Percentiles rank a stretch among this genome's conserved stretches.
These are phyloP conservation scores for Beauveria brongniartii DNA, from an alignment of 2,329 filamentous ascomycete genomes.

Conservation along the genomic window DNA sequence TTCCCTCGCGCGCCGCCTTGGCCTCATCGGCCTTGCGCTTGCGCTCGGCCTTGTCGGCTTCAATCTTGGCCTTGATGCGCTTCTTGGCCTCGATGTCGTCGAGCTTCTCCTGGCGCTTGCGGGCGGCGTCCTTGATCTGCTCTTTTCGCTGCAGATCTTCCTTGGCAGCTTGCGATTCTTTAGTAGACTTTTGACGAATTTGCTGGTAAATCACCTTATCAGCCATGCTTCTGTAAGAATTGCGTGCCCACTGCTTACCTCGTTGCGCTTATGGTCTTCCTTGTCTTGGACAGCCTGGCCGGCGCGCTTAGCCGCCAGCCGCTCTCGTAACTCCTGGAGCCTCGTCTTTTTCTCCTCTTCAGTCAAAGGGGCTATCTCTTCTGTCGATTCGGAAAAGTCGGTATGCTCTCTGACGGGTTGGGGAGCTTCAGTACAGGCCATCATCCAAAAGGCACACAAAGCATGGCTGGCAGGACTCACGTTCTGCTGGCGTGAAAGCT, in stretches of 20 bases:
- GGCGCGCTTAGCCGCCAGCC: slow-evolving; percentile 64
- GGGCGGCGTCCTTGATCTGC: slow-evolving; percentile 81
- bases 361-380: slow-evolving; percentile 83
- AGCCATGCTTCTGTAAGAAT: slow-evolving; percentile 7
- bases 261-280: slow-evolving; percentile 75
- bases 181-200: slow-evolving; percentile 79
- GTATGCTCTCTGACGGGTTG: slow-evolving; percentile 57
- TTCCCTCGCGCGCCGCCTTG: slow-evolving; percentile 80
- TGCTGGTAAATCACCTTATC: slow-evolving; percentile 30
- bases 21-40: slow-evolving; percentile 76
- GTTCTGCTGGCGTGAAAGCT: slow-evolving; percentile 89
- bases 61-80: slow-evolving; percentile 86
- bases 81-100: slow-evolving; percentile 81
- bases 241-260: slow-evolving; percentile 42
- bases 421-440: not conserved
- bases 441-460: not conserved
- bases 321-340: slow-evolving; percentile 65
- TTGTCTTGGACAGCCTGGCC: slow-evolving; percentile 64
- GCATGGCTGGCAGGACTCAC: slow-evolving; percentile 29
- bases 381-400: slow-evolving; percentile 88
- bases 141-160: slow-evolving; percentile 84
- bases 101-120: slow-evolving; percentile 80
- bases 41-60: slow-evolving; percentile 86
- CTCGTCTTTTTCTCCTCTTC: slow-evolving; percentile 84
- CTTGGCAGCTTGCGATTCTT: slow-evolving; percentile 80